phyloP scores from a whole-genome alignment of 768 basidiomycete species.

The Agrocybe chaxingu region DNA sequence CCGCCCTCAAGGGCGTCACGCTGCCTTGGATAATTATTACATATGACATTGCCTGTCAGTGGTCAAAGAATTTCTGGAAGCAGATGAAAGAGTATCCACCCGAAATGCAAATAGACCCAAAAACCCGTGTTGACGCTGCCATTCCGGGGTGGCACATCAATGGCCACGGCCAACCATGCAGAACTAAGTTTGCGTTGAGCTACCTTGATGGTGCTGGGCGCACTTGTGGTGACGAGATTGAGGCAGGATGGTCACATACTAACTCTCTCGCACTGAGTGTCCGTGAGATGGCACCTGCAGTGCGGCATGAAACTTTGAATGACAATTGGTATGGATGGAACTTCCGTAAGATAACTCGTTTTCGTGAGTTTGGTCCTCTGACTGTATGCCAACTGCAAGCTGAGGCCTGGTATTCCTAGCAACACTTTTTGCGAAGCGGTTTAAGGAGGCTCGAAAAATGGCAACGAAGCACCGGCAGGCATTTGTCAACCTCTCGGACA shows the following conservation, averaged over 20 bases:
- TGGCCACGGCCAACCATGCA: conserved; percentile 27
- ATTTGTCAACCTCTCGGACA: conserved; percentile 1
- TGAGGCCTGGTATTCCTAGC: neutral
- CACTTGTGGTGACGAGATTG: conserved; percentile 30
- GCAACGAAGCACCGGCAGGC: conserved; percentile 2
- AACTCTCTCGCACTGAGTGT: conserved; percentile 29
- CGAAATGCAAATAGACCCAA: conserved; percentile 2
- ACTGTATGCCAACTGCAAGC: neutral
- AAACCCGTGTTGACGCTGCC: conserved; percentile 8
- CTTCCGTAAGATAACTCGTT: conserved; percentile 21
- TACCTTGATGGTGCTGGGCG: conserved; percentile 21
- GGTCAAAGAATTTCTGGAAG: neutral
- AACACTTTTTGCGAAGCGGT: neutral
- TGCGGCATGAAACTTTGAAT: conserved; percentile 30
- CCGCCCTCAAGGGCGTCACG: neutral
- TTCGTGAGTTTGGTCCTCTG: conserved; percentile 6
- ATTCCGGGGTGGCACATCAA: conserved; percentile 38
- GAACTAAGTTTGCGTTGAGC: conserved; percentile 26
- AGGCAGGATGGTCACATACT: conserved; percentile 31
- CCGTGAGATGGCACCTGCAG: conserved; percentile 32
- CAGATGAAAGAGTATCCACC: conserved; percentile 3
- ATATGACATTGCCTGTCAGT: conserved; percentile 11
- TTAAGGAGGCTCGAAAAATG: conserved; percentile 8
- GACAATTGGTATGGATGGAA: conserved; percentile 36
- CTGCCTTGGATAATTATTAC: conserved; percentile 6